Evolutionary conservation across 345 rosid genomes (phyloP).

Genomic region (Bruguiera gymnorhiza): DNA sequence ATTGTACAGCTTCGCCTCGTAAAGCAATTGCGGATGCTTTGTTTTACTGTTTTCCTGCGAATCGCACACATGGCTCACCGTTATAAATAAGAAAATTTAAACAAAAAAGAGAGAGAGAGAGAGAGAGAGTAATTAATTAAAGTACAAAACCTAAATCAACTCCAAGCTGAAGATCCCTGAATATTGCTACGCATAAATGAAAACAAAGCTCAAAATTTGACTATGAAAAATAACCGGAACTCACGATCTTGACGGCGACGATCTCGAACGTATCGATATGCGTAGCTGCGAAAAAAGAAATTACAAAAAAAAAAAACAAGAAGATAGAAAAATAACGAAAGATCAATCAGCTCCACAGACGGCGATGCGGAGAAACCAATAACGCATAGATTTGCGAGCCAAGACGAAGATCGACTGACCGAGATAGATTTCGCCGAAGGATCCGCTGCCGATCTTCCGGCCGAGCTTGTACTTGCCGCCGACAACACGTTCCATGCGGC

Average conservation of each 20-base stretch:
- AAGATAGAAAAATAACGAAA: neutral
- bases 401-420: constrained; percentile 41
- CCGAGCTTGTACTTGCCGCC: constrained; percentile 93
- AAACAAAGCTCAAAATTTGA: neutral
- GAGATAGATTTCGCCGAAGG: constrained; percentile 89
- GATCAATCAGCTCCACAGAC: neutral
- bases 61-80: neutral
- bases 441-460: constrained; percentile 95
- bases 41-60: constrained; percentile 77
- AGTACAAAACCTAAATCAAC: neutral
- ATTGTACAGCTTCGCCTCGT: constrained; percentile 80
- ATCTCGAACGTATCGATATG: constrained; percentile 87
- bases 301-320: neutral
- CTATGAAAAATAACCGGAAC: constrained; percentile 20
- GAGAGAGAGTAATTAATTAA: neutral
- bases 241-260: constrained; percentile 92
- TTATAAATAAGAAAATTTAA: neutral
- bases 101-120: neutral
- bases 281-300: constrained; percentile 51
- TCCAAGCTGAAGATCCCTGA: neutral
- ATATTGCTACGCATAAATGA: neutral
- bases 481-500: constrained; percentile 59
- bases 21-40: constrained; percentile 86
- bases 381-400: no score
- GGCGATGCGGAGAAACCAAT: neutral